A percentile compares a stretch with the other conserved stretches of the same genome.
Conservation (phyloP, 177 flowering plant genomes). For the Vitis hybrid region DNA sequence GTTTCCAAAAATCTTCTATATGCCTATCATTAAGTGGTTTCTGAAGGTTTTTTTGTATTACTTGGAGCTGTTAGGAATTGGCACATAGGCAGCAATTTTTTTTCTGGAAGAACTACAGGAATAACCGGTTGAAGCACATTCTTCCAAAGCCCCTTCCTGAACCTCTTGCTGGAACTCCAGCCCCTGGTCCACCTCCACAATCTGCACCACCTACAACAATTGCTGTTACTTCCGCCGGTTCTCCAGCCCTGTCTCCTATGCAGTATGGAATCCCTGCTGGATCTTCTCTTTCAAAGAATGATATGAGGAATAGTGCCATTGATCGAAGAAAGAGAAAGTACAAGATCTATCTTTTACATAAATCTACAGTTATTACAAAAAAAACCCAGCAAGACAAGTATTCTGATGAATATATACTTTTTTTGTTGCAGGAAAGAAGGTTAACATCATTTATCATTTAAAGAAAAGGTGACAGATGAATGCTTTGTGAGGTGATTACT, state of each 20-base stretch:
- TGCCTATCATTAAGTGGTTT: neutral
- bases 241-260: slow-evolving; percentile 79
- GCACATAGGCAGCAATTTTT: slow-evolving; percentile 96
- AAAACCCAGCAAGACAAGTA: neutral
- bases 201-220: slow-evolving; percentile 39
- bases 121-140: slow-evolving; percentile 89
- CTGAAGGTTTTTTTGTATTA: neutral
- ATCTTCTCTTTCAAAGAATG: slow-evolving; percentile 54
- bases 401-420: slow-evolving; percentile 5
- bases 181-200: slow-evolving; percentile 43
- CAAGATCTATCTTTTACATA: slow-evolving; percentile 3
- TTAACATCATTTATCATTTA: slow-evolving; percentile 11
- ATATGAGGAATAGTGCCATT: slow-evolving; percentile 54
- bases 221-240: slow-evolving; percentile 35
- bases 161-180: slow-evolving; percentile 39
- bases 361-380: too few species aligned
- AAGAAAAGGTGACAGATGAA: neutral
- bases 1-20: neutral
- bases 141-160: slow-evolving; percentile 86
- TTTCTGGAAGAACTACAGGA: slow-evolving; percentile 93
- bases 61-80: slow-evolving; percentile 60
- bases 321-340: slow-evolving; percentile 94
- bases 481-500: neutral
- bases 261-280: slow-evolving; percentile 62
- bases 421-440: slow-evolving; percentile 39